phyloP scores from a whole-genome alignment of 2,329 filamentous ascomycete species.

The Aureobasidium pullulans region DNA sequence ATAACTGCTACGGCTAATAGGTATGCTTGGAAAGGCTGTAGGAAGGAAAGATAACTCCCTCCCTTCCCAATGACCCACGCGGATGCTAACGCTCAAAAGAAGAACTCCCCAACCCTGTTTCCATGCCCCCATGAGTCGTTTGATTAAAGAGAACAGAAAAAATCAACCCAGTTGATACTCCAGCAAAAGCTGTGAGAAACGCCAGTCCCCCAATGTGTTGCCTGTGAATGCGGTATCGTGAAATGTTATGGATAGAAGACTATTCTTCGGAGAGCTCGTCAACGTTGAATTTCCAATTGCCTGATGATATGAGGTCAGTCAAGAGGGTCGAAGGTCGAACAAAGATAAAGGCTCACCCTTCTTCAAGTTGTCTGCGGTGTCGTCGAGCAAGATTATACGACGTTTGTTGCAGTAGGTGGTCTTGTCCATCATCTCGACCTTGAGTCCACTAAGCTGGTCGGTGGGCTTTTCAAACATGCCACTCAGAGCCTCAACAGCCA shows the following conservation, averaged over 20 bases:
- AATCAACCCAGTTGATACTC: not conserved
- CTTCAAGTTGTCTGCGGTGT: conserved; percentile 87
- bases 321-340: not conserved
- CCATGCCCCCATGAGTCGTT: not conserved
- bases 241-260: not conserved
- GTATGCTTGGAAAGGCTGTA: not conserved
- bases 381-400: conserved; percentile 78
- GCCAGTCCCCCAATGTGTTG: not conserved
- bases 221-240: conserved; percentile 6
- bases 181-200: not conserved
- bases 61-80: not conserved
- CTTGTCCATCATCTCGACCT: conserved; percentile 98
- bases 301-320: conserved; percentile 17
- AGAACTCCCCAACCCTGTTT: not conserved
- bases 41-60: not conserved
- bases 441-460: conserved; percentile 74
- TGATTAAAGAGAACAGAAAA: not conserved
- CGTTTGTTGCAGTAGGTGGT: conserved; percentile 94
- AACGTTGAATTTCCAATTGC: conserved; percentile 29
- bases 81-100: not conserved
- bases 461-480: conserved; percentile 99
- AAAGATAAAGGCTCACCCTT: conserved; percentile 56
- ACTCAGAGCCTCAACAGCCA: conserved; percentile 94
- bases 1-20: not conserved
- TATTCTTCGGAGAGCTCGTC: conserved; percentile 3